These are phyloP conservation scores for Aspergillus ellipticus DNA, from an alignment of 495 filamentous ascomycete species.

Conservation along the genomic window DNA sequence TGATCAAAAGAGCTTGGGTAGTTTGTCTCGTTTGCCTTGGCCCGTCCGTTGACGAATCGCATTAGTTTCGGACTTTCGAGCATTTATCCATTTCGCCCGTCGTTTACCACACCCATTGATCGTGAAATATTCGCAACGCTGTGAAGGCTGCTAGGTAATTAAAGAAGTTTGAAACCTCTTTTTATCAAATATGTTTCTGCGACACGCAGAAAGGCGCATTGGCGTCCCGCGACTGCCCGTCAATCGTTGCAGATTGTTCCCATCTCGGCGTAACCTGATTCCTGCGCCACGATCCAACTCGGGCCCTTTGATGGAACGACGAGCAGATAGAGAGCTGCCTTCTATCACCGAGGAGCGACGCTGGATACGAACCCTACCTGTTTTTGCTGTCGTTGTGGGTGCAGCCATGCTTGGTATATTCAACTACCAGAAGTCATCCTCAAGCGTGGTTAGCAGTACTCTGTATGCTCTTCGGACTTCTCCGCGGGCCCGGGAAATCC, in stretches of 20 bases:
- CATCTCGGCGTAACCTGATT: slow-evolving; percentile 43
- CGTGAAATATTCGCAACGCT: background rate
- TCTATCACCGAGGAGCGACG: slow-evolving; percentile 28
- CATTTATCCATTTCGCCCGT: background rate
- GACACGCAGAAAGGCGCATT: slow-evolving; percentile 16
- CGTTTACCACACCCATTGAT: background rate
- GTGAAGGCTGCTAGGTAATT: background rate
- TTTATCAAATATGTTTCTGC: slow-evolving; percentile 12
- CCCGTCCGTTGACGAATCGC: background rate
- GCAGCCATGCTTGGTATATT: slow-evolving; percentile 77
- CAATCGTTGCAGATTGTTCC: slow-evolving; percentile 9
- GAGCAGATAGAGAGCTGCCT: slow-evolving; percentile 77
- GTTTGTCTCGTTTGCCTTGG: slow-evolving; percentile 40
- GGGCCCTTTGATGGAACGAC: slow-evolving; percentile 74
- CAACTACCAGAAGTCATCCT: slow-evolving; percentile 94
- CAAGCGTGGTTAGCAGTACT: slow-evolving; percentile 75
- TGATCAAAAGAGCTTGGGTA: background rate
- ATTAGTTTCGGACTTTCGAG: background rate
- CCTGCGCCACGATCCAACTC: slow-evolving; percentile 44
- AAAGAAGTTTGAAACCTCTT: background rate
- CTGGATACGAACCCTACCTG: slow-evolving; percentile 54
- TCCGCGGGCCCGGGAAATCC: slow-evolving; percentile 61
- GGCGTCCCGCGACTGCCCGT: slow-evolving; percentile 14
- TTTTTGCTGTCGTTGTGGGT: slow-evolving; percentile 58
- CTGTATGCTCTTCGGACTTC: slow-evolving; percentile 88